Evolutionary conservation across 257 asterid genomes (phyloP).

Genomic region (Nicotiana knightiana): DNA sequence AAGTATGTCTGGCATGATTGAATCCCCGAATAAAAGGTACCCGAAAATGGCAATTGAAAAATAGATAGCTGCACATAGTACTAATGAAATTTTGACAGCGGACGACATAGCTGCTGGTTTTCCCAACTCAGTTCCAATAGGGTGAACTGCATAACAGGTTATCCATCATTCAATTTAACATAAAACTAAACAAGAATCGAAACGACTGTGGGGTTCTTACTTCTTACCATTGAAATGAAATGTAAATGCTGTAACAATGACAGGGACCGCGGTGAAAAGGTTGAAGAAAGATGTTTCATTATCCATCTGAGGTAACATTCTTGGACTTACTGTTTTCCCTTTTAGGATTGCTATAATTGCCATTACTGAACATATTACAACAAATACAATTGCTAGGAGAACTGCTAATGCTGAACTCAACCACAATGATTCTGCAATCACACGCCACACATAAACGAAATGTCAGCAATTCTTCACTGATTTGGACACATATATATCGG

Average conservation of each 20-base stretch:
- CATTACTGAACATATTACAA: conserved; percentile 78
- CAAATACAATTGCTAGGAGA: conserved; percentile 56
- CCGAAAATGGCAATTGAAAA: conserved; percentile 76
- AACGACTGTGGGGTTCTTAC: conserved; percentile 24
- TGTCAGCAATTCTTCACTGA: background rate
- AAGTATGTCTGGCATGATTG: conserved; percentile 83
- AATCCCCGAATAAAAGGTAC: conserved; percentile 87
- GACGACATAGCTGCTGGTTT: conserved; percentile 58
- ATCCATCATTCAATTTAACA: background rate
- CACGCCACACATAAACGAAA: background rate
- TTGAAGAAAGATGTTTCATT: conserved; percentile 66
- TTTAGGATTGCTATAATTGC: conserved; percentile 58
- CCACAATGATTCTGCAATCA: conserved; percentile 75
- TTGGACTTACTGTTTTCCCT: conserved; percentile 58
- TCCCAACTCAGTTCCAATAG: conserved; percentile 83
- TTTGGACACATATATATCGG: background rate
- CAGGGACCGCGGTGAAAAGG: conserved; percentile 89
- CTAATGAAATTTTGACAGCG: conserved; percentile 67
- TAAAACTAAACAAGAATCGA: background rate
- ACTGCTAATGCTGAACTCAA: conserved; percentile 42
- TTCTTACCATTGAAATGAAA: conserved; percentile 88
- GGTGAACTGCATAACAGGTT: conserved; percentile 56
- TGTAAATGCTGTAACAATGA: conserved; percentile 85
- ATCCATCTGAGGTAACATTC: conserved; percentile 53
- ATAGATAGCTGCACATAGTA: conserved; percentile 69